phyloP scores from a whole-genome alignment of 305 asterid genomes.

The Euphrasia arctica region DNA sequence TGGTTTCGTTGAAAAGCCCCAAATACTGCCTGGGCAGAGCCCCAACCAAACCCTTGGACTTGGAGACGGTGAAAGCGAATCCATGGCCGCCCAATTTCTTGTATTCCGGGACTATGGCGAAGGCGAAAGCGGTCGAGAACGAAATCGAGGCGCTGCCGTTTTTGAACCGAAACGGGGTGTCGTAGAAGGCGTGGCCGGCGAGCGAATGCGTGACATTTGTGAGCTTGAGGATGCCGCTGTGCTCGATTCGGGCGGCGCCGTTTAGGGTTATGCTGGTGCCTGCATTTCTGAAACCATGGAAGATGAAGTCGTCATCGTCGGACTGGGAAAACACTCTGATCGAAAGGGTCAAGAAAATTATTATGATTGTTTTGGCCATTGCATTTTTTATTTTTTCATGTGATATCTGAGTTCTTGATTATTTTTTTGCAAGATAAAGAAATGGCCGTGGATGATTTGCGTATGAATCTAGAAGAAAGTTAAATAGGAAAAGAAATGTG shows the following conservation, averaged over 20 bases:
- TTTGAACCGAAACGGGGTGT: conserved; percentile 29
- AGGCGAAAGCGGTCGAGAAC: conserved; percentile 37
- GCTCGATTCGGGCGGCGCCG: conserved; percentile 30
- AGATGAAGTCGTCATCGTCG: conserved; percentile 35
- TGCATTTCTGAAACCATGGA: conserved; percentile 41
- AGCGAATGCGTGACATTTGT: conserved; percentile 23
- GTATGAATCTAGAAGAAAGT: not conserved
- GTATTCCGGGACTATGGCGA: conserved; percentile 33
- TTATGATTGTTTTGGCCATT: conserved; percentile 33
- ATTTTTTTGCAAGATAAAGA: no score
- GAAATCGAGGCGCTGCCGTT: conserved; percentile 27
- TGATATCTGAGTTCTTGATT: no score
- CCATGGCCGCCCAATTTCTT: conserved; percentile 39
- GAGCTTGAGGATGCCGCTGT: conserved; percentile 36
- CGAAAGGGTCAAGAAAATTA: conserved; percentile 30
- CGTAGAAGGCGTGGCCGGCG: conserved; percentile 35
- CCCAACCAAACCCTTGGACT: conserved; percentile 36
- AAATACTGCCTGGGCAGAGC: conserved; percentile 54
- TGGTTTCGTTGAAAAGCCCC: conserved; percentile 43
- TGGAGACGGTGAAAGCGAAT: conserved; percentile 36
- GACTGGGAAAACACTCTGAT: conserved; percentile 28
- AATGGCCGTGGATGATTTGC: no score
- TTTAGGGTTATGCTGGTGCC: conserved; percentile 20
- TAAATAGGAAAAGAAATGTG: not conserved
- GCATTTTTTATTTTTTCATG: no score